These are phyloP conservation scores for Sporothrix humicola DNA, from an alignment of 2,329 filamentous ascomycete genomes.

Conservation along the genomic window DNA sequence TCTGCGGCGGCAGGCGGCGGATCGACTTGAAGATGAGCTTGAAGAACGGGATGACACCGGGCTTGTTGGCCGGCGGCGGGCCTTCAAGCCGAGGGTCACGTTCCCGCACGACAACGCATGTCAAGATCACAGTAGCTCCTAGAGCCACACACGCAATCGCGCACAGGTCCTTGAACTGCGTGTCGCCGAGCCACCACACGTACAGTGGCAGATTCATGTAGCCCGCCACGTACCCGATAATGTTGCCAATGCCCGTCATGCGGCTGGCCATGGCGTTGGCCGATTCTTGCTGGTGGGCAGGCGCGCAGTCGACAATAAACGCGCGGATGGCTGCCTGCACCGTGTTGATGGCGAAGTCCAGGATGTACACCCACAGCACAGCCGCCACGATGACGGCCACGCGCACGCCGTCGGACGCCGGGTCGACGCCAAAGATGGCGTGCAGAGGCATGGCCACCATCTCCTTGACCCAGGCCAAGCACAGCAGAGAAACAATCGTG, in stretches of 20 bases:
- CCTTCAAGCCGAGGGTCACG: slow-evolving; percentile 78
- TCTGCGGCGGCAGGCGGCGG: slow-evolving; percentile 78
- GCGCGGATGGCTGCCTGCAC: slow-evolving; percentile 91
- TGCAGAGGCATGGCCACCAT: slow-evolving; percentile 69
- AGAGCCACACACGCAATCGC: slow-evolving; percentile 81
- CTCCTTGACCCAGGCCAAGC: slow-evolving; percentile 75
- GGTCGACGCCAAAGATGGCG: slow-evolving; percentile 70
- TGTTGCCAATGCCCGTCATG: slow-evolving; percentile 85
- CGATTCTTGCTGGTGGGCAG: slow-evolving; percentile 88
- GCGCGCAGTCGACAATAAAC: slow-evolving; percentile 92
- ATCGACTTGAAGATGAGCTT: slow-evolving; percentile 76
- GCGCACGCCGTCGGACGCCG: slow-evolving; percentile 68
- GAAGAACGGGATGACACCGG: slow-evolving; percentile 80
- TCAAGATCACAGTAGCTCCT: slow-evolving; percentile 70
- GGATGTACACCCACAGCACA: slow-evolving; percentile 83
- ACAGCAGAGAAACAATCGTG: slow-evolving; percentile 70
- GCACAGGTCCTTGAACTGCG: slow-evolving; percentile 92
- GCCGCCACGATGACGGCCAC: slow-evolving; percentile 75
- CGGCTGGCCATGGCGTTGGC: slow-evolving; percentile 95
- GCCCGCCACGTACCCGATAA: slow-evolving; percentile 85
- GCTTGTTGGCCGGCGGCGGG: slow-evolving; percentile 60
- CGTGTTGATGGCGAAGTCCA: slow-evolving; percentile 95
- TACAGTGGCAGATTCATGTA: slow-evolving; percentile 78
- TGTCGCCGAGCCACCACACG: slow-evolving; percentile 80
- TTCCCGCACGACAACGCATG: slow-evolving; percentile 72